Evolutionary conservation across 352 stramenopile genomes (phyloP), one percentile per base, ranked within the genome.

Genomic region (Peronospora tabacina): DNA sequence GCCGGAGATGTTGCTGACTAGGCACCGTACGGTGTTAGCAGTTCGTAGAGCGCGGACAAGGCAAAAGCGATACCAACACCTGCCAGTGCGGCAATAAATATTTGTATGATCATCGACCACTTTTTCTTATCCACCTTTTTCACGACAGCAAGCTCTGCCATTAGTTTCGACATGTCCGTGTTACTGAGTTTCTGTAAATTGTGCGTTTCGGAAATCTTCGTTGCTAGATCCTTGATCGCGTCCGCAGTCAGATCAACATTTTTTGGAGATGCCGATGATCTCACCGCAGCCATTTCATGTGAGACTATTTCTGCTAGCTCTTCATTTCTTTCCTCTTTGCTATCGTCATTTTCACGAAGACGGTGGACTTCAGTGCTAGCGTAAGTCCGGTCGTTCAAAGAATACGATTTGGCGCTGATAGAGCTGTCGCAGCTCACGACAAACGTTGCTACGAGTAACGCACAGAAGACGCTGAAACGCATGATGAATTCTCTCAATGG

Each of bases 381-480:
- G 4, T 15, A 10, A 10, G 16, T 28, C 5, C 12, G 10, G 10
- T 34, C 11, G n/a, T 24, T 5, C 5, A 45, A 2, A 11, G 13
- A 30, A 2, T 6, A 16, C 12, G 22, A 47, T 47, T 54, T 36
- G 1, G 47, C 37, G 17, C 28, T 33, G 2, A 19, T 11, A 28
- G 41, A 54, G 36, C 28, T 33, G 7, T n/a, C 7, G 29, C 47
- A 47, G 7, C 12, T 32, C 26, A n/a, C 12, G 13, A 47, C 17
- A 29, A 54, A 41, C 1, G 47, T 46, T 19, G 47, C 37, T 4
- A 54, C 17, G 17, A 47, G 3, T 1, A 47, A 3, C 7, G 28
- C 2, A 6, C 47, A 7, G 26, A 47, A 41, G 37, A 47, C 1
- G 37, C 3, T 28, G 28, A 47, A 30, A 13, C 37, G 47, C 47